Evolutionary conservation across 2,329 filamentous ascomycete genomes (phyloP).

Genomic region (Aspergillus sp.): DNA sequence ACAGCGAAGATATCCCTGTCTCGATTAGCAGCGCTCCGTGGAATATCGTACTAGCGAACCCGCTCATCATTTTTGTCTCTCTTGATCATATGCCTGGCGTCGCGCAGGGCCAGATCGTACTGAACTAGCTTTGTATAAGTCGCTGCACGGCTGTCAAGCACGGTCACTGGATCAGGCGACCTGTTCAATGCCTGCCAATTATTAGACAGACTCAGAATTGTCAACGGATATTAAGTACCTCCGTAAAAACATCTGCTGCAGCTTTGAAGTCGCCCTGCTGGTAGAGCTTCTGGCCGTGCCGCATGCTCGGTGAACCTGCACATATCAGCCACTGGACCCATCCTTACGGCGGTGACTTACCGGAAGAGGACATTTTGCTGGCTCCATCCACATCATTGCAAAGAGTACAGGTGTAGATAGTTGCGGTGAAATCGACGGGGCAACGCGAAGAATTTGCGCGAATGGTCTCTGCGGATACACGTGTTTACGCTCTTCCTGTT

Average conservation of each 20-base stretch:
- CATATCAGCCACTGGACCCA: background rate
- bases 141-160: constrained; percentile 49
- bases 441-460: constrained; percentile 8
- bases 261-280: constrained; percentile 33
- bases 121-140: constrained; percentile 45
- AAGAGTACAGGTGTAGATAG: no score
- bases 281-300: constrained; percentile 36
- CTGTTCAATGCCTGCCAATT: constrained; percentile 28
- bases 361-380: constrained; percentile 7
- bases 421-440: background rate
- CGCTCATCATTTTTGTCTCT: constrained; percentile 42
- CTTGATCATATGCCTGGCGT: constrained; percentile 50
- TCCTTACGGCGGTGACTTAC: constrained; percentile 1
- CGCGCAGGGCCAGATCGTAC: constrained; percentile 43
- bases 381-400: no score
- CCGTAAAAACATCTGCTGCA: constrained; percentile 34
- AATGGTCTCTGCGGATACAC: constrained; percentile 8
- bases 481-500: constrained; percentile 39
- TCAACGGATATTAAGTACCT: constrained; percentile 19
- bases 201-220: background rate
- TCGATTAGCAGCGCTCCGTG: constrained; percentile 5
- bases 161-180: constrained; percentile 15
- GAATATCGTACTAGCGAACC: constrained; percentile 18
- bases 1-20: constrained; percentile 47
- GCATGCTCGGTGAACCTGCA: no score